These are phyloP conservation scores for Coniferiporia weirii DNA, from an alignment of 1,284 basidiomycete genomes.

Conservation along the genomic window DNA sequence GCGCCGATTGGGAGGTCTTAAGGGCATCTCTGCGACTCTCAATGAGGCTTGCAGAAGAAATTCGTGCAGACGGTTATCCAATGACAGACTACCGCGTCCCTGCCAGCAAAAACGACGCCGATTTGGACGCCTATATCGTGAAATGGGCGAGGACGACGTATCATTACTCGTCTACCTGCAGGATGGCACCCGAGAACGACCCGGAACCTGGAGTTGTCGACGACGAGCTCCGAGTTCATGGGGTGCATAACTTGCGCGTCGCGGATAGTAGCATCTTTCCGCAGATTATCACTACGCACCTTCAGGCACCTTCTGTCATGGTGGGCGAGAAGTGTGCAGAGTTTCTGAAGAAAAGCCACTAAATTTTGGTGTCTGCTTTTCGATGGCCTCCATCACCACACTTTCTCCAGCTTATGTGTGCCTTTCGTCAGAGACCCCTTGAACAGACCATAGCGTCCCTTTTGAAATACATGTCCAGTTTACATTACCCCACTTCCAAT, in stretches of 20 bases:
- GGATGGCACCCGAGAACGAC: slow-evolving; percentile 34
- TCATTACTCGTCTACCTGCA: slow-evolving; percentile 35
- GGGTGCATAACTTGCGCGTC: slow-evolving; percentile 35
- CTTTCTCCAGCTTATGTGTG: no score
- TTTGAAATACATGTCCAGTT: no score
- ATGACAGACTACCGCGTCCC: slow-evolving; percentile 30
- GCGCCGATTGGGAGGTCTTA: background rate
- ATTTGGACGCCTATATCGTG: slow-evolving; percentile 28
- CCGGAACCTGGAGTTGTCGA: slow-evolving; percentile 41
- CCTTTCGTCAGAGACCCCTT: no score
- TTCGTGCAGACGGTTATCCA: slow-evolving; percentile 10
- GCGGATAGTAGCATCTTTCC: slow-evolving; percentile 40
- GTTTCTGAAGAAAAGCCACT: no score
- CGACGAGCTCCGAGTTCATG: slow-evolving; percentile 43
- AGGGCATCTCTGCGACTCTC: background rate
- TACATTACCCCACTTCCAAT: no score
- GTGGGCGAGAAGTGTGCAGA: no score
- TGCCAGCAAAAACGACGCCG: slow-evolving; percentile 21
- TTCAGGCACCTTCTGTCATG: slow-evolving; percentile 26
- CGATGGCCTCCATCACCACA: no score
- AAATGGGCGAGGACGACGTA: slow-evolving; percentile 28
- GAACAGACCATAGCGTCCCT: no score
- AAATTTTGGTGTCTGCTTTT: no score
- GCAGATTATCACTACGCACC: slow-evolving; percentile 30
- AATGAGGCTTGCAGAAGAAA: background rate